Conservation (phyloP, 1,284 basidiomycete species). For the Puccinia polysora region DNA sequence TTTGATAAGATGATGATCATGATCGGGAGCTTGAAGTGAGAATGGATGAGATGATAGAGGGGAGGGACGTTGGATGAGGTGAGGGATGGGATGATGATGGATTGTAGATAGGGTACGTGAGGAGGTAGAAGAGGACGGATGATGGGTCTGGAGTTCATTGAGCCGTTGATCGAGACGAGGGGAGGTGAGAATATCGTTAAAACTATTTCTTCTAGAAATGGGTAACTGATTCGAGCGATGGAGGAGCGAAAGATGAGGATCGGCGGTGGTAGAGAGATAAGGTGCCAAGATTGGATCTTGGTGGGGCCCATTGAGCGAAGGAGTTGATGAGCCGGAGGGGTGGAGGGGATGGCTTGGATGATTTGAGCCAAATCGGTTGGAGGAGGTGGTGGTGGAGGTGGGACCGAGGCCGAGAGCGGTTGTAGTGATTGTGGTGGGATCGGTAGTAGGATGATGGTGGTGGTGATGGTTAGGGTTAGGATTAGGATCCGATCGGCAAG, state of each 20-base stretch:
- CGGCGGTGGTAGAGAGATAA: slow-evolving; percentile 10
- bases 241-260: slow-evolving; percentile 4
- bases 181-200: slow-evolving; percentile 23
- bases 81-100: neutral
- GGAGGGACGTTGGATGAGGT: neutral
- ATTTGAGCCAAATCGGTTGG: neutral
- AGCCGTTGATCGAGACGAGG: slow-evolving; percentile 27
- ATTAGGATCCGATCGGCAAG: slow-evolving; percentile 10
- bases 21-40: neutral
- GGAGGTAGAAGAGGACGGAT: neutral
- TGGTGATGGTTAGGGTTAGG: too few relatives aligned
- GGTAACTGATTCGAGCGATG: slow-evolving; percentile 2
- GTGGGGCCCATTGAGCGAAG: slow-evolving; percentile 16
- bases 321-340: neutral
- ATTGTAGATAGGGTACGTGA: neutral
- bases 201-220: slow-evolving; percentile 35
- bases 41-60: neutral
- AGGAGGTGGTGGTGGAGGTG: neutral
- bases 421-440: neutral
- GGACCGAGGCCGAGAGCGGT: slow-evolving; percentile 13
- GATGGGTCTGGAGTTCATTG: neutral
- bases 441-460: neutral
- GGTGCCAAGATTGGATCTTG: slow-evolving; percentile 16
- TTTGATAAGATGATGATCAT: slow-evolving; percentile 2
- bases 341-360: slow-evolving; percentile 1